Evolutionary conservation across 768 basidiomycete species (phyloP).

Genomic region (Brasilioporus rufonigricans): DNA sequence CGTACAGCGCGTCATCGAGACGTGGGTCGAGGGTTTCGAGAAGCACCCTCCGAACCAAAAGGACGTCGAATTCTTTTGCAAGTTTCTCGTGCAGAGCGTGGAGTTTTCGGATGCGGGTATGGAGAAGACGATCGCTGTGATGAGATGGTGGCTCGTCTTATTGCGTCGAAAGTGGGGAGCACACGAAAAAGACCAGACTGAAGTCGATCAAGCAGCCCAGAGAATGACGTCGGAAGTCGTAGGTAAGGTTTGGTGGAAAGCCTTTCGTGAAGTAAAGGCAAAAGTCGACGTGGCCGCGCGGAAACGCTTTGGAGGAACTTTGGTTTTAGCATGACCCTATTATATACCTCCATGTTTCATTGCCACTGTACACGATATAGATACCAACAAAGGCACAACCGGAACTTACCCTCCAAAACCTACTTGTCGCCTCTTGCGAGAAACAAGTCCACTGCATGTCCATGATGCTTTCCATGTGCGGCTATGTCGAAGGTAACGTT

Average conservation of each 20-base stretch:
- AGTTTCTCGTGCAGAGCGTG: constrained; percentile 67
- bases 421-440: constrained; percentile 51
- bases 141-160: constrained; percentile 82
- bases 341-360: not conserved
- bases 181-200: constrained; percentile 44
- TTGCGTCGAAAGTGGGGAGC: constrained; percentile 62
- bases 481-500: constrained; percentile 41
- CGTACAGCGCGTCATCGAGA: constrained; percentile 66
- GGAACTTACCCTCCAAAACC: not conserved
- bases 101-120: constrained; percentile 67
- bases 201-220: constrained; percentile 31
- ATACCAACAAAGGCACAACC: not conserved
- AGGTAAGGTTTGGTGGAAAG: constrained; percentile 79
- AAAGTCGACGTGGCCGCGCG: constrained; percentile 64
- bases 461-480: constrained; percentile 30
- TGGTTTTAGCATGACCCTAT: constrained; percentile 54
- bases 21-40: constrained; percentile 70
- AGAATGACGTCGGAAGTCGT: constrained; percentile 39
- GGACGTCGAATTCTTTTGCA: constrained; percentile 75
- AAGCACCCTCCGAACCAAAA: constrained; percentile 63
- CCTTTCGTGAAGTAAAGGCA: constrained; percentile 67
- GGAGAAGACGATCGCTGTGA: constrained; percentile 64
- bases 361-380: not conserved
- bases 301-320: constrained; percentile 68
- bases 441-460: constrained; percentile 46